A percentile compares a stretch with the other conserved stretches of the same genome.
phyloP scores from a whole-genome alignment of 768 basidiomycete genomes.

The Agrocybe chaxingu region DNA sequence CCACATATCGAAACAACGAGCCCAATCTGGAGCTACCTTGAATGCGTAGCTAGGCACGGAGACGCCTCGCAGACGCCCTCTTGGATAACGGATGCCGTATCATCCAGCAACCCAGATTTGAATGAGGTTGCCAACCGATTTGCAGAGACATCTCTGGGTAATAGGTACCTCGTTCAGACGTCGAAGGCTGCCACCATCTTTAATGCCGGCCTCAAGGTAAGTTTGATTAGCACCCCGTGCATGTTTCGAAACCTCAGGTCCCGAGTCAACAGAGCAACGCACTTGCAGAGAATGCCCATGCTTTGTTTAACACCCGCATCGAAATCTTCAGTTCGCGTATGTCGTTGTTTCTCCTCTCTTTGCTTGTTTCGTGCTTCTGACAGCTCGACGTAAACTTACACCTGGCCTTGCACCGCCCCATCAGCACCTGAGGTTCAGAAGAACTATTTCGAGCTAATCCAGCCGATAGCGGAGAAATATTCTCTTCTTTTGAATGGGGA shows the following conservation, averaged over 20 bases:
- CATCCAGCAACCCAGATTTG: constrained; percentile 19
- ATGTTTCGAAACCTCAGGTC: neutral
- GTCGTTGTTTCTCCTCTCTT: neutral
- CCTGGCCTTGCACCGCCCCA: neutral
- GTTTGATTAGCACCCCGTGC: neutral
- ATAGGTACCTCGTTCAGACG: constrained; percentile 26
- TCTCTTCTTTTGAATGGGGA: constrained; percentile 19
- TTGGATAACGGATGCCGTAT: constrained; percentile 22
- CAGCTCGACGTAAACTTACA: neutral
- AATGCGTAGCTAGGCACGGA: constrained; percentile 22
- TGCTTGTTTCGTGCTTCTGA: neutral
- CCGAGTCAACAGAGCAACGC: constrained; percentile 21
- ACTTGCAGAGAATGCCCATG: constrained; percentile 23
- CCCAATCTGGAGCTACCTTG: constrained; percentile 27
- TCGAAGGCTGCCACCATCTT: constrained; percentile 27
- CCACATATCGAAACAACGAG: constrained; percentile 20
- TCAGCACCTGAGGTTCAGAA: constrained; percentile 17
- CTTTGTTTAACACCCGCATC: constrained; percentile 24
- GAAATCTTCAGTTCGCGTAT: constrained; percentile 26
- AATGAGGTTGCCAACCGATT: constrained; percentile 18
- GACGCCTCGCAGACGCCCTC: constrained; percentile 15
- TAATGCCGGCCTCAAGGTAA: constrained; percentile 26
- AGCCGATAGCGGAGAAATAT: constrained; percentile 24
- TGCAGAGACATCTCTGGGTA: constrained; percentile 17
- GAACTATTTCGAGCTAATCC: constrained; percentile 16